Percentiles rank a stretch among this genome's conserved stretches.
Evolutionary conservation across 441 rosid genomes (phyloP).

Genomic region (Omphalea diandra): DNA sequence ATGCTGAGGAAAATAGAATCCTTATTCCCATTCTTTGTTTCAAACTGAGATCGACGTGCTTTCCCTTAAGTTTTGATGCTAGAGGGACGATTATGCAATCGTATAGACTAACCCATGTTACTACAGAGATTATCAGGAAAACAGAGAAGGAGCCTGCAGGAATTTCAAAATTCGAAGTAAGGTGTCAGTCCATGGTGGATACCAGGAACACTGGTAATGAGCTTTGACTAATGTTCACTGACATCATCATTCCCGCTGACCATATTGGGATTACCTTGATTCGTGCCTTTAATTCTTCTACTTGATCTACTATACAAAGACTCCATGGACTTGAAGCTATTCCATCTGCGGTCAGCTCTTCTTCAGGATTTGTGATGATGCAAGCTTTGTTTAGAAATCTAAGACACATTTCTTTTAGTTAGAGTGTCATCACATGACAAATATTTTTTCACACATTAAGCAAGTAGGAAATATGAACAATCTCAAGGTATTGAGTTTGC

Average conservation of each 20-base stretch:
- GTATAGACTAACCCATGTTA: conserved; percentile 62
- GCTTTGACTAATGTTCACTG: conserved; percentile 66
- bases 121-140: conserved; percentile 55
- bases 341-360: conserved; percentile 62
- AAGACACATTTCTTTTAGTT: too few relatives aligned
- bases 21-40: conserved; percentile 88
- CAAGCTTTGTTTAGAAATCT: conserved; percentile 93
- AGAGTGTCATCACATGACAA: too few relatives aligned
- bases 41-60: conserved; percentile 51
- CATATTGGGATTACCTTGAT: conserved; percentile 79
- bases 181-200: conserved; percentile 65
- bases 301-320: conserved; percentile 84
- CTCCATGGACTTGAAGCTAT: conserved; percentile 60
- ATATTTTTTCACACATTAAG: too few relatives aligned
- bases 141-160: conserved; percentile 76
- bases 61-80: conserved; percentile 65
- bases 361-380: conserved; percentile 52
- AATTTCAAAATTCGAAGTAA: conserved; percentile 58
- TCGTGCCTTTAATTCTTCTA: conserved; percentile 83
- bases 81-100: conserved; percentile 70
- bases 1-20: conserved; percentile 51
- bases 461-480: too few relatives aligned
- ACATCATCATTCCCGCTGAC: conserved; percentile 78
- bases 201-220: conserved; percentile 78
- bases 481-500: too few relatives aligned